A percentile compares a stretch with the other conserved stretches of the same genome.
Conservation (phyloP, 2,329 filamentous ascomycete genomes). For the Neocucurbitaria cava region DNA sequence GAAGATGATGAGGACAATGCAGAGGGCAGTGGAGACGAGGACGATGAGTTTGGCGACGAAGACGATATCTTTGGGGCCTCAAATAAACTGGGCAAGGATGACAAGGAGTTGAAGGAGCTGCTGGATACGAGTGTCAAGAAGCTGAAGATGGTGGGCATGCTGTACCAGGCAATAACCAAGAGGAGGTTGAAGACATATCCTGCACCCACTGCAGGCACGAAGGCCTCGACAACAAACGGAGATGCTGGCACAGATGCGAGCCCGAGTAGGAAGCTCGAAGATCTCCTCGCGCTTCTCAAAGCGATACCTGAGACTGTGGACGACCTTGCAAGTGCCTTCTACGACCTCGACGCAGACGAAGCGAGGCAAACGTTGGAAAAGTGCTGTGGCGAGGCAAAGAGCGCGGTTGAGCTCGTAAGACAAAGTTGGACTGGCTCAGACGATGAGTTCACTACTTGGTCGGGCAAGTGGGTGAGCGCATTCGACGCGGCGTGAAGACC, state of each 20-base stretch:
- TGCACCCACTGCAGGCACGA: conserved; percentile 24
- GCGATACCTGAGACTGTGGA: conserved; percentile 72
- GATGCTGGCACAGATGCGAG: not conserved
- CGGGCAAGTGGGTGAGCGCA: conserved; percentile 61
- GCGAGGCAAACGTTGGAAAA: conserved; percentile 66
- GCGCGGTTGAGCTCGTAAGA: conserved; percentile 62
- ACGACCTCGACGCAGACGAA: conserved; percentile 67
- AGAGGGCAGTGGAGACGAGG: conserved; percentile 59
- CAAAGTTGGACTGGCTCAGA: conserved; percentile 68
- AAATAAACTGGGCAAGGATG: conserved; percentile 64
- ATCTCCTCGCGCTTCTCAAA: conserved; percentile 63
- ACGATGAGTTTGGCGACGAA: conserved; percentile 64
- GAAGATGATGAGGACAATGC: conserved; percentile 60
- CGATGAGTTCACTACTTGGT: conserved; percentile 84
- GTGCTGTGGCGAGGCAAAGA: conserved; percentile 67
- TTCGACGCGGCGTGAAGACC: conserved; percentile 45
- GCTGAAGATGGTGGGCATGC: conserved; percentile 70
- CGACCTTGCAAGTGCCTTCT: conserved; percentile 74
- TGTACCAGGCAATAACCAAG: conserved; percentile 75
- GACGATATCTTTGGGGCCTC: conserved; percentile 72
- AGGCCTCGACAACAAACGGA: conserved; percentile 10
- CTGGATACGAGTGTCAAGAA: conserved; percentile 70
- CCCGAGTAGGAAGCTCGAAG: conserved; percentile 55
- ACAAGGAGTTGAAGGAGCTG: conserved; percentile 70
- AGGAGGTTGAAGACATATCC: conserved; percentile 68